These are phyloP conservation scores for Metschnikowia proteae DNA, from an alignment of 805 yeast genomes.

Conservation along the genomic window DNA sequence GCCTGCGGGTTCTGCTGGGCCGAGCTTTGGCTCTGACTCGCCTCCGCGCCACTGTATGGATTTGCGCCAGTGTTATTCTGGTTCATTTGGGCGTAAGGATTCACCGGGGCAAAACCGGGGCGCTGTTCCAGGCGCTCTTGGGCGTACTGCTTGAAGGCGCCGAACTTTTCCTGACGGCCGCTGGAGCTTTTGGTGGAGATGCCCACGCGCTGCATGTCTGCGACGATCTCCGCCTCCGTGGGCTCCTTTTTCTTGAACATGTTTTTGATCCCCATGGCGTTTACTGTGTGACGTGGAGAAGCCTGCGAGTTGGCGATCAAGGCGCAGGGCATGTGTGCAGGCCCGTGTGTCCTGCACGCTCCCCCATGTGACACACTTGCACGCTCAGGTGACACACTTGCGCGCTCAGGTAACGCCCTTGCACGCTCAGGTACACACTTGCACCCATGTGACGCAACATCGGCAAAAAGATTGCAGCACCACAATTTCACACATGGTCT, in stretches of 20 bases:
- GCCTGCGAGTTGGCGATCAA: background rate
- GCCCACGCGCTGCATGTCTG: constrained; percentile 38
- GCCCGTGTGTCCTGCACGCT: background rate
- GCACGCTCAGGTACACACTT: too few species aligned
- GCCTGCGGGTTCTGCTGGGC: constrained; percentile 3
- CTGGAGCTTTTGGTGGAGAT: constrained; percentile 35
- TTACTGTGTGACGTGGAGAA: background rate
- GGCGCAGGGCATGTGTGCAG: background rate
- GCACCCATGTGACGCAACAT: too few species aligned
- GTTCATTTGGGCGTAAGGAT: constrained; percentile 37
- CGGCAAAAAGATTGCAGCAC: too few species aligned
- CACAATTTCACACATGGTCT: too few species aligned
- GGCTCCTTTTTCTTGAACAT: constrained; percentile 50
- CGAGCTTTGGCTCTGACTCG: too few species aligned
- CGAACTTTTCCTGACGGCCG: constrained; percentile 45
- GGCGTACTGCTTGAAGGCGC: constrained; percentile 49
- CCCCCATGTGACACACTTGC: background rate
- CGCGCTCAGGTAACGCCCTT: too few species aligned
- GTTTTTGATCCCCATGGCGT: constrained; percentile 42
- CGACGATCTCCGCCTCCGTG: constrained; percentile 44
- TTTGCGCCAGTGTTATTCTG: constrained; percentile 7
- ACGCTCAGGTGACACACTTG: too few species aligned
- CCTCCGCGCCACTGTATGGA: constrained; percentile 11
- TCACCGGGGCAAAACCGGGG: constrained; percentile 39
- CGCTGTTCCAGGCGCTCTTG: constrained; percentile 34